phyloP scores from a whole-genome alignment of 306 rosid genomes.

The Gynostemma pentaphyllum region DNA sequence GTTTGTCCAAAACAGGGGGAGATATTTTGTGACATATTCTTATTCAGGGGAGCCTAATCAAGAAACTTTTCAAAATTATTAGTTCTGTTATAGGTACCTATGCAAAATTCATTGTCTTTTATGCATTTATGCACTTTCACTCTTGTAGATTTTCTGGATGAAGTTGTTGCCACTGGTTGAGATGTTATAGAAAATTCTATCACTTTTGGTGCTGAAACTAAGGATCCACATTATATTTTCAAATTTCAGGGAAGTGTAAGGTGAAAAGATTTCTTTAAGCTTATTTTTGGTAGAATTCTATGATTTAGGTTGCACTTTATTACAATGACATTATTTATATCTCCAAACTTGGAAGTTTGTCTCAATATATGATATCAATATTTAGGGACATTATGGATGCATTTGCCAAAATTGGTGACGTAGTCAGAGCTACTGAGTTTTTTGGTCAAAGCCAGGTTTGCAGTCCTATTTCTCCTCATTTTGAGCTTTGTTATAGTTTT shows the following conservation, averaged over 20 bases:
- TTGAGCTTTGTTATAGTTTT: not conserved
- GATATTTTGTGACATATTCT: too few species aligned
- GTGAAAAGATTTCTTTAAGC: constrained; percentile 26
- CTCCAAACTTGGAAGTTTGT: constrained; percentile 13
- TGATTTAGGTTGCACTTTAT: not conserved
- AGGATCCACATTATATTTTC: constrained; percentile 86
- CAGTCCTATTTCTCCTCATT: constrained; percentile 15
- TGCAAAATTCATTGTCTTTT: too few species aligned
- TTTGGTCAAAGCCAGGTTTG: constrained; percentile 98
- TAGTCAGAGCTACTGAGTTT: constrained; percentile 74
- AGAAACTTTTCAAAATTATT: too few species aligned
- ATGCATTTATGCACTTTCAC: too few species aligned
- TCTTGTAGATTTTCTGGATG: constrained; percentile 1
- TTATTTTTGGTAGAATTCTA: constrained; percentile 4
- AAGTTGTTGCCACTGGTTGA: not conserved
- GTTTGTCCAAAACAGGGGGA: too few species aligned
- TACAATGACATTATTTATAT: constrained; percentile 10
- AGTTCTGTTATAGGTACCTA: too few species aligned
- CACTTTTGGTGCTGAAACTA: constrained; percentile 47
- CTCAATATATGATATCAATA: constrained; percentile 11
- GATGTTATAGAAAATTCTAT: not conserved
- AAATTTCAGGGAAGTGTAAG: constrained; percentile 86
- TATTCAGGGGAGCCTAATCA: too few species aligned
- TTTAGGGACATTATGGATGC: constrained; percentile 85
- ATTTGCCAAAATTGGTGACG: constrained; percentile 37